Conservation (phyloP, 306 rosid genomes). For the Begonia masoniana region DNA sequence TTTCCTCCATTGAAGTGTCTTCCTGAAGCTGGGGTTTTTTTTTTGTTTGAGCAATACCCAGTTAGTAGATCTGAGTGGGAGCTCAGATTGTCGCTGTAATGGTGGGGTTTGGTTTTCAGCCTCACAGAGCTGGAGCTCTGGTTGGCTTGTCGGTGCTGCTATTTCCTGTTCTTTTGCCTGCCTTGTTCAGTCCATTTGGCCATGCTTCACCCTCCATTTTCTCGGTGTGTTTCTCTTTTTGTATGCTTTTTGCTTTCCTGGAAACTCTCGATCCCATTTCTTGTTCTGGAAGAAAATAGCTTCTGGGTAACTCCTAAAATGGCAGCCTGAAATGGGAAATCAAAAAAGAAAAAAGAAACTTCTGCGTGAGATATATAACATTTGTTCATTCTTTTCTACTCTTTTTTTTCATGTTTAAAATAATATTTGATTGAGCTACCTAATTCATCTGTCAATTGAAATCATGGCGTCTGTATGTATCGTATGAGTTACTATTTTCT, state of each 20-base stretch:
- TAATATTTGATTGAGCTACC: too few species aligned
- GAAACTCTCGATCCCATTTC: background rate
- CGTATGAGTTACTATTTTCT: too few species aligned
- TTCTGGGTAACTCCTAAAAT: background rate
- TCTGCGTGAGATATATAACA: too few species aligned
- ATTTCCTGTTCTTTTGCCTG: constrained; percentile 43
- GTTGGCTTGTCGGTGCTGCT: constrained; percentile 37
- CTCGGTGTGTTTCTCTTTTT: constrained; percentile 28
- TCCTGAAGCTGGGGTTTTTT: constrained; percentile 8
- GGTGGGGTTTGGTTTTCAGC: constrained; percentile 24
- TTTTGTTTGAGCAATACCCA: constrained; percentile 1
- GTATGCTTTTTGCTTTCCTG: background rate
- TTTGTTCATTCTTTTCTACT: too few species aligned
- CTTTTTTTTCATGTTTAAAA: too few species aligned
- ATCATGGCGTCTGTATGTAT: too few species aligned
- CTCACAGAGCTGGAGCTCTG: constrained; percentile 22
- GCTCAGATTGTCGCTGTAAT: constrained; percentile 9
- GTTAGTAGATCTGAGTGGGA: constrained; percentile 23
- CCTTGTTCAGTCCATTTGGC: constrained; percentile 49
- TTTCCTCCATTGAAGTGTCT: constrained; percentile 9
- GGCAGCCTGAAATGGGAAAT: too few species aligned
- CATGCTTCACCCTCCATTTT: constrained; percentile 46
- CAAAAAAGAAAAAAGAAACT: too few species aligned
- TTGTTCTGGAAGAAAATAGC: background rate
- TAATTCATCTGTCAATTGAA: too few species aligned